Base-by-base conservation (phyloP, 129 eudicot genomes). In the Mikania micrantha region DNA sequence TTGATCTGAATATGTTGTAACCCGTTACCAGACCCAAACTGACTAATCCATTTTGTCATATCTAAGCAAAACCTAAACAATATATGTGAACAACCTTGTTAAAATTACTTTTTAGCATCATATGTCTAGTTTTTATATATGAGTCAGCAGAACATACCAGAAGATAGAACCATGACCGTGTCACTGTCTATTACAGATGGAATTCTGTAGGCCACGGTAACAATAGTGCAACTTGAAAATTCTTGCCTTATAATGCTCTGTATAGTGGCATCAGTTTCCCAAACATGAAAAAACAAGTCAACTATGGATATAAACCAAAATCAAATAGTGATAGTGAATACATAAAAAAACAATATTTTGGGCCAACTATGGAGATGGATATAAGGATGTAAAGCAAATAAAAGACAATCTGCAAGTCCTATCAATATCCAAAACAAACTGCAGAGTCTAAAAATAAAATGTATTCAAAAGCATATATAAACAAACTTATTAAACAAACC, bases 171-270 rank as follows among this genome's bases (percentile, higher is more conserved):
- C 91, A 90, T 78, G 31, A 90, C 95, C 88, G 81, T 80, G 66
- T 90, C 91, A 41, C 95, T 83, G 66, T 90, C 95, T 62, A 84
- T 78, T 29, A 90, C 95, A 1, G 97, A 82, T 10, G 97, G 91
- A 62, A 90, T 81, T 39, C 97, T 71, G 64, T 90, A 95, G 29
- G 97, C 97, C 9, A 90, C 83, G 0, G 95, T 90, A 29, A 86
- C 60, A 0, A 90, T 86, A 0, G 97, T 87, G 69, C 95, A 84
- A 2, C 59, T 40, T 5, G 82, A 69, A 38, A 86, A 86, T 66
- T 90, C 87, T 63, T 82, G 71, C 31, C 88, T 75, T 9, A 87
- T 87, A n/a, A 87, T 87, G 31, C 62, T 84, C 65, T 90, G 91
- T 24, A 90, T 45, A 31, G 79, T 79, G 35, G 82, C 80, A 72